Percentiles rank a stretch among this genome's conserved stretches.
phyloP scores from a whole-genome alignment of 2,329 filamentous ascomycete species.

The Aspergillus intermedius region DNA sequence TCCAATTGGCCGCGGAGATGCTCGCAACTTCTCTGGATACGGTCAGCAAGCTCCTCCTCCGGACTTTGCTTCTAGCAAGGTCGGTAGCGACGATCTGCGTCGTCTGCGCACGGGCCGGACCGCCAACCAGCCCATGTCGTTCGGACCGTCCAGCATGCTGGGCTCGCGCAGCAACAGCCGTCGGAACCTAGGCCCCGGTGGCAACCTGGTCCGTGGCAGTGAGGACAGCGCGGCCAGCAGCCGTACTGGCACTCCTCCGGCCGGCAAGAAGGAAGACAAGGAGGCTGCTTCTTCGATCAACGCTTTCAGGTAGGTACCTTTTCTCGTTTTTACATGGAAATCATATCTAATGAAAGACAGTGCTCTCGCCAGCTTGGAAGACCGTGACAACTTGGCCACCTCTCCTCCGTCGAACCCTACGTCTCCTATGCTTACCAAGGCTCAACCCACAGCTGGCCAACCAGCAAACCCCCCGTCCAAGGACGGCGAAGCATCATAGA shows the following conservation, averaged over 20 bases:
- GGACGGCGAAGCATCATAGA: constrained; percentile 36
- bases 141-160: constrained; percentile 84
- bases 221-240: constrained; percentile 86
- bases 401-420: constrained; percentile 45
- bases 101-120: constrained; percentile 61
- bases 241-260: constrained; percentile 79
- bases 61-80: constrained; percentile 67
- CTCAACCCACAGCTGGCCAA: constrained; percentile 38
- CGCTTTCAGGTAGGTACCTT: constrained; percentile 74
- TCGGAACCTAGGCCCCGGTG: constrained; percentile 62
- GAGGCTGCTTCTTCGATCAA: constrained; percentile 67
- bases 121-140: constrained; percentile 56
- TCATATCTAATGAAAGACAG: constrained; percentile 19
- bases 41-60: constrained; percentile 61
- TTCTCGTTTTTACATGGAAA: background rate
- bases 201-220: constrained; percentile 63
- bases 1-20: constrained; percentile 75
- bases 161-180: constrained; percentile 85
- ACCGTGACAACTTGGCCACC: constrained; percentile 40
- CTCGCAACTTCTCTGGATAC: constrained; percentile 72
- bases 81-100: constrained; percentile 85
- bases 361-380: constrained; percentile 43
- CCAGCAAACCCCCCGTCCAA: constrained; percentile 40
- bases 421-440: constrained; percentile 42
- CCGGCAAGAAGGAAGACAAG: constrained; percentile 56